Evolutionary conservation across 805 yeast genomes (phyloP).

Genomic region (Nakazawaea ambrosiae): DNA sequence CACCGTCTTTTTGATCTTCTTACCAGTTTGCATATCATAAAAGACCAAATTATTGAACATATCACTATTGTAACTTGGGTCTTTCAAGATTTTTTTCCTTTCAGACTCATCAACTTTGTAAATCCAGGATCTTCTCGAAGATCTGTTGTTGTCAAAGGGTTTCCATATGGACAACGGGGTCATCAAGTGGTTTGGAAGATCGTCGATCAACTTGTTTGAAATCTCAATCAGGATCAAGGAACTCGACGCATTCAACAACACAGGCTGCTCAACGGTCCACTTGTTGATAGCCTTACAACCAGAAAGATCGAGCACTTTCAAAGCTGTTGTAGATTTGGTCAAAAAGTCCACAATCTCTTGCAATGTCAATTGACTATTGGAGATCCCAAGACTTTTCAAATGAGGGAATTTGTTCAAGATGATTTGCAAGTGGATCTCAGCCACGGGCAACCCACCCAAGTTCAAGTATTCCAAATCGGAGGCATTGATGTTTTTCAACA

Average conservation of each 20-base stretch:
- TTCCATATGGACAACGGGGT: slow-evolving; percentile 34
- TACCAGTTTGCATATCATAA: slow-evolving; percentile 60
- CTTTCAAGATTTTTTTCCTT: slow-evolving; percentile 16
- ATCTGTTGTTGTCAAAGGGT: slow-evolving; percentile 40
- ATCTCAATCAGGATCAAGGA: slow-evolving; percentile 61
- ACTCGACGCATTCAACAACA: slow-evolving; percentile 36
- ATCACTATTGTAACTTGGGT: slow-evolving; percentile 20
- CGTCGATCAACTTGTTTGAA: slow-evolving; percentile 47
- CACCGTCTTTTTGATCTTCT: slow-evolving; percentile 41
- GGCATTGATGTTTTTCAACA: slow-evolving; percentile 37
- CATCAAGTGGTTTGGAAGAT: slow-evolving; percentile 29
- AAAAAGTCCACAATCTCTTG: slow-evolving; percentile 32
- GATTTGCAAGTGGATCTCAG: slow-evolving; percentile 26
- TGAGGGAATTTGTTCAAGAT: slow-evolving; percentile 32
- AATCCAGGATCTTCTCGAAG: slow-evolving; percentile 81
- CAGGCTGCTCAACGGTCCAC: slow-evolving; percentile 49
- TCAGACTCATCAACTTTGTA: slow-evolving; percentile 34
- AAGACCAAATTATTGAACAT: slow-evolving; percentile 33
- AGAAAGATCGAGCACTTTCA: slow-evolving; percentile 60
- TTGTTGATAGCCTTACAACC: slow-evolving; percentile 53
- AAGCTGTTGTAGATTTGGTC: slow-evolving; percentile 12
- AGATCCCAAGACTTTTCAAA: slow-evolving; percentile 35
- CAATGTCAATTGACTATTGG: slow-evolving; percentile 30
- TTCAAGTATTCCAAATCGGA: slow-evolving; percentile 39
- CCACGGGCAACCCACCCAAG: slow-evolving; percentile 46